Percentiles rank a stretch among this genome's conserved stretches.
Conservation (phyloP, 2,329 filamentous ascomycete species). For the Albophoma yamanashiensis region DNA sequence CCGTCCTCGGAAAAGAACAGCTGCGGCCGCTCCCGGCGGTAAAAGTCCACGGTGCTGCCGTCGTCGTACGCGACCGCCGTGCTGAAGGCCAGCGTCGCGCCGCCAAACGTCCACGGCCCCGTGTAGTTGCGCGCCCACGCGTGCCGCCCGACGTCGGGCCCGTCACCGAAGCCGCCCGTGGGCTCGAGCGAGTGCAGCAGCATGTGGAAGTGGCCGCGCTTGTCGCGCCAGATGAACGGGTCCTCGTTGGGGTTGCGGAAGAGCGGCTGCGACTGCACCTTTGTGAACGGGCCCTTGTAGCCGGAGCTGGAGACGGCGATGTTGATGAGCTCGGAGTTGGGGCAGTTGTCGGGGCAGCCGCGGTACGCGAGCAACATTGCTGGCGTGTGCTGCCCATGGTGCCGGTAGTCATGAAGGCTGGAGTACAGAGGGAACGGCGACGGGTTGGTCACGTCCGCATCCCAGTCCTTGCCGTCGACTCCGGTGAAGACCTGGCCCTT, state of each 20-base stretch:
- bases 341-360: background rate
- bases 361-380: background rate
- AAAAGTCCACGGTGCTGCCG: conserved; percentile 16
- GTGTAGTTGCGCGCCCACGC: background rate
- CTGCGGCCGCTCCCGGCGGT: conserved; percentile 35
- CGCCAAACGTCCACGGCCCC: background rate
- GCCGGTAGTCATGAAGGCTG: background rate
- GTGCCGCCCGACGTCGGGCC: conserved; percentile 1
- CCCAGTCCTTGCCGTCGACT: background rate
- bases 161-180: conserved; percentile 15
- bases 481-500: conserved; percentile 6
- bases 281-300: conserved; percentile 7
- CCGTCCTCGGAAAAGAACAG: conserved; percentile 9
- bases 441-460: background rate
- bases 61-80: background rate
- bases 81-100: background rate
- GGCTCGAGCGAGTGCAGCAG: conserved; percentile 19
- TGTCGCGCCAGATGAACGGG: conserved; percentile 22
- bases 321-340: background rate
- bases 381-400: background rate
- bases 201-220: conserved; percentile 20
- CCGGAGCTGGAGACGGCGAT: background rate
- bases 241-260: conserved; percentile 14
- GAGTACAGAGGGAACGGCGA: background rate
- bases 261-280: conserved; percentile 8